Evolutionary conservation across 163 green algal species (phyloP).

Genomic region (Volvox carteri): DNA sequence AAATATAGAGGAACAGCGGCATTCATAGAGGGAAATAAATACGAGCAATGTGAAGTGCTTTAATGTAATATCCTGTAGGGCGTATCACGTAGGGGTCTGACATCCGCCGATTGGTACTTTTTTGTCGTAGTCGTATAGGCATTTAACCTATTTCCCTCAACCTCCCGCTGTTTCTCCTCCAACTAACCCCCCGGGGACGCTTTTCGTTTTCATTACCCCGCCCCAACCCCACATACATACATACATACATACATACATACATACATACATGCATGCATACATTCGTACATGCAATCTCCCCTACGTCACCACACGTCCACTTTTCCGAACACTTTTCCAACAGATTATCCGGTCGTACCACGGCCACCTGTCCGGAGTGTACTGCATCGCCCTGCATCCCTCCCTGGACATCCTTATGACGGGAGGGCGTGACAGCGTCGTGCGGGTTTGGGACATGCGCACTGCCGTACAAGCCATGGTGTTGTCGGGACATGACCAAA

Average conservation of each 20-base stretch:
- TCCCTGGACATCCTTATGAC: constrained; percentile 97
- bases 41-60: no score
- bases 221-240: no score
- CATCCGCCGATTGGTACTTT: no score
- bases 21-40: no score
- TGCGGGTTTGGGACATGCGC: constrained; percentile 98
- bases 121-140: no score
- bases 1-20: no score
- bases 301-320: not conserved
- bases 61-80: no score
- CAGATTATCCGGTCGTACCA: constrained; percentile 91
- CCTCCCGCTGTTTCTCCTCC: no score
- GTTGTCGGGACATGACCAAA: constrained; percentile 95
- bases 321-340: not conserved
- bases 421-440: constrained; percentile 91
- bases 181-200: no score
- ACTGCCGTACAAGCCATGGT: constrained; percentile 82
- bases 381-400: constrained; percentile 95
- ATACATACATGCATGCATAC: not conserved
- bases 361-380: constrained; percentile 97
- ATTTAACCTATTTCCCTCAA: no score
- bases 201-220: no score
- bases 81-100: no score
- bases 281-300: not conserved
- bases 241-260: not conserved